phyloP scores from a whole-genome alignment of 148 eudicot species.

The Rheum nobile region DNA sequence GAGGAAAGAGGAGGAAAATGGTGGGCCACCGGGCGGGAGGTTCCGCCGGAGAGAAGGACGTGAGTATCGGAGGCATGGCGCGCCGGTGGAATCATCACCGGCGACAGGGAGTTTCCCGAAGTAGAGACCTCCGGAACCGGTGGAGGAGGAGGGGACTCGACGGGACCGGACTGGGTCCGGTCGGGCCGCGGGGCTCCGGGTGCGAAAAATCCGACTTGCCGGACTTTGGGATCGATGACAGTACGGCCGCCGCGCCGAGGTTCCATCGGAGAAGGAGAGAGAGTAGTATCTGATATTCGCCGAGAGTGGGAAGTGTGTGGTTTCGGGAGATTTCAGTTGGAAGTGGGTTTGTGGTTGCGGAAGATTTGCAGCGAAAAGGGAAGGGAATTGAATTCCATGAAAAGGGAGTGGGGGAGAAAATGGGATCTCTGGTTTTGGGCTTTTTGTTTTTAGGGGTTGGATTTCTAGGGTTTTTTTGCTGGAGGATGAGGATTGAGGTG shows the following conservation, averaged over 20 bases:
- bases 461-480: not conserved
- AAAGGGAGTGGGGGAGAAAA: not conserved
- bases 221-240: conserved; percentile 78
- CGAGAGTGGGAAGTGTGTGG: not conserved
- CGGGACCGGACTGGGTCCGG: conserved; percentile 40
- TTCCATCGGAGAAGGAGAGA: conserved; percentile 32
- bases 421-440: not conserved
- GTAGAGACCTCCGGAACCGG: conserved; percentile 30
- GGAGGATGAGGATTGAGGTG: no score
- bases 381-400: conserved; percentile 2
- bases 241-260: conserved; percentile 68
- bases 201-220: conserved; percentile 83
- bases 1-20: conserved; percentile 15
- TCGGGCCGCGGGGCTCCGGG: conserved; percentile 33
- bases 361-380: not conserved
- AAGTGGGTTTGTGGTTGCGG: no score
- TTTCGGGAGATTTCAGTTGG: not conserved
- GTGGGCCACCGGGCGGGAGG: not conserved
- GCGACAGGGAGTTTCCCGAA: conserved; percentile 52
- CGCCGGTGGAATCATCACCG: conserved; percentile 90
- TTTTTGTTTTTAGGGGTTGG: not conserved
- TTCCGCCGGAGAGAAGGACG: not conserved
- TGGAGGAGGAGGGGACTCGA: conserved; percentile 26
- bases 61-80: conserved; percentile 52
- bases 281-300: not conserved